Evolutionary conservation across 2,329 filamentous ascomycete species (phyloP).

Genomic region (Colletotrichum brevisporum): DNA sequence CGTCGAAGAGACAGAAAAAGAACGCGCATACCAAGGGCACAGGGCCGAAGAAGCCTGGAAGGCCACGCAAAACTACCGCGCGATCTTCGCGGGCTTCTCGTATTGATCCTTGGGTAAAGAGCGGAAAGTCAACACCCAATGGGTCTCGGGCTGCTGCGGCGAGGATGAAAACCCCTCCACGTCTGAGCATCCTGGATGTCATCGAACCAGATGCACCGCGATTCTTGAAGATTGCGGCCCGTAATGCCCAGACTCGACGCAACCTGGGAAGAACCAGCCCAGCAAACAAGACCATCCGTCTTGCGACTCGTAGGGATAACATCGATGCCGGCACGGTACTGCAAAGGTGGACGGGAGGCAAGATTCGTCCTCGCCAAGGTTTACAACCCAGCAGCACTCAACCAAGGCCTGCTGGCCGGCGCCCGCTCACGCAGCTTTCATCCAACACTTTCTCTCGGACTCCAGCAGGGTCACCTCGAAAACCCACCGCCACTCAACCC

Average conservation of each 20-base stretch:
- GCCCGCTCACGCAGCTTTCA: slow-evolving; percentile 24
- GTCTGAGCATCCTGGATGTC: slow-evolving; percentile 74
- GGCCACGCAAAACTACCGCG: neutral
- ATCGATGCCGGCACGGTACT: slow-evolving; percentile 69
- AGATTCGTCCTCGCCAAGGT: slow-evolving; percentile 58
- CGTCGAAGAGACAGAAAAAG: slow-evolving; percentile 45
- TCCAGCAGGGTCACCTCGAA: slow-evolving; percentile 10
- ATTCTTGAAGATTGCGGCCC: slow-evolving; percentile 74
- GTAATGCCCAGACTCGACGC: slow-evolving; percentile 63
- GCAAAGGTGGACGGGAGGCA: slow-evolving; percentile 68
- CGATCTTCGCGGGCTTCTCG: neutral
- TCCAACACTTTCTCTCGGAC: slow-evolving; percentile 18
- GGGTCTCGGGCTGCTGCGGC: slow-evolving; percentile 7
- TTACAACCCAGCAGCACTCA: slow-evolving; percentile 11
- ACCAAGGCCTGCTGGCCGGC: neutral
- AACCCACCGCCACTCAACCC: neutral
- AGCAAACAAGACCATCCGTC: slow-evolving; percentile 67
- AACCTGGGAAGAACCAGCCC: slow-evolving; percentile 70
- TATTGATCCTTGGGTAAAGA: slow-evolving; percentile 19
- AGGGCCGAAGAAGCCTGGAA: slow-evolving; percentile 46
- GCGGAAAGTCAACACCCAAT: neutral
- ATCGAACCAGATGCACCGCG: slow-evolving; percentile 65
- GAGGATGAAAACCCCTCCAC: slow-evolving; percentile 53
- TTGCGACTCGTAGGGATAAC: slow-evolving; percentile 74
- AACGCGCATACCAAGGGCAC: slow-evolving; percentile 37